Evolutionary conservation across 2,329 filamentous ascomycete species (phyloP).

Genomic region (Exserohilum rostratum): DNA sequence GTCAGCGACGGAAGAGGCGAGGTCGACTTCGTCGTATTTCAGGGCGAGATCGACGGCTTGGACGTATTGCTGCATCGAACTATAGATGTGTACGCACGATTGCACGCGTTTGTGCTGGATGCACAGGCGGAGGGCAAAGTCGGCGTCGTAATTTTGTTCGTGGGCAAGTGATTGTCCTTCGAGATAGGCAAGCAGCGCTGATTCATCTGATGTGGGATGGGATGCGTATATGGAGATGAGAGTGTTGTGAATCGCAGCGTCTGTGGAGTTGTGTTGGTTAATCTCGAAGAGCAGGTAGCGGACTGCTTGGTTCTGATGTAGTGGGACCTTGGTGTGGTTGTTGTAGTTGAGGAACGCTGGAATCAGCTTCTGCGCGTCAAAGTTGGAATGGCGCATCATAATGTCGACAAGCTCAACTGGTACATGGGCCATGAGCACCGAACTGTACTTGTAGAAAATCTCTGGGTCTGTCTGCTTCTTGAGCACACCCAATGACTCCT

Average conservation of each 20-base stretch:
- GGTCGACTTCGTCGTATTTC: constrained; percentile 85
- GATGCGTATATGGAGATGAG: constrained; percentile 95
- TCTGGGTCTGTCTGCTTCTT: constrained; percentile 92
- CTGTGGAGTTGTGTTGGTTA: constrained; percentile 78
- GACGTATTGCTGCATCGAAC: constrained; percentile 90
- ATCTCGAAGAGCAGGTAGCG: constrained; percentile 94
- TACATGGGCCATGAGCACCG: constrained; percentile 90
- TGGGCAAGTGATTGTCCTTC: constrained; percentile 78
- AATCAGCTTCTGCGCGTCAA: constrained; percentile 86
- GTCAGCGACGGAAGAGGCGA: constrained; percentile 88
- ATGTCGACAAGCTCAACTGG: constrained; percentile 91
- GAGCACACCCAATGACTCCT: constrained; percentile 81
- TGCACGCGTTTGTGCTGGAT: constrained; percentile 93
- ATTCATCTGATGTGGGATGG: constrained; percentile 80
- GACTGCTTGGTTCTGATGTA: constrained; percentile 83
- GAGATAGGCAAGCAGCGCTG: constrained; percentile 83
- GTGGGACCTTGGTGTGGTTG: constrained; percentile 70
- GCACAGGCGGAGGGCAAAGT: constrained; percentile 93
- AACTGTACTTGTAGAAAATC: constrained; percentile 96
- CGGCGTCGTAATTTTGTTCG: constrained; percentile 86
- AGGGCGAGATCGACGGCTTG: constrained; percentile 93
- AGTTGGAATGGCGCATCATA: constrained; percentile 84
- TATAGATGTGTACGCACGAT: constrained; percentile 97
- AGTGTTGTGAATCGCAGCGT: constrained; percentile 94
- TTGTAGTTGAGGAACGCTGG: constrained; percentile 95